Percentiles rank a stretch among this genome's conserved stretches.
These are phyloP conservation scores for Kwoniella sp. DNA, from an alignment of 768 basidiomycete species.

Conservation along the genomic window DNA sequence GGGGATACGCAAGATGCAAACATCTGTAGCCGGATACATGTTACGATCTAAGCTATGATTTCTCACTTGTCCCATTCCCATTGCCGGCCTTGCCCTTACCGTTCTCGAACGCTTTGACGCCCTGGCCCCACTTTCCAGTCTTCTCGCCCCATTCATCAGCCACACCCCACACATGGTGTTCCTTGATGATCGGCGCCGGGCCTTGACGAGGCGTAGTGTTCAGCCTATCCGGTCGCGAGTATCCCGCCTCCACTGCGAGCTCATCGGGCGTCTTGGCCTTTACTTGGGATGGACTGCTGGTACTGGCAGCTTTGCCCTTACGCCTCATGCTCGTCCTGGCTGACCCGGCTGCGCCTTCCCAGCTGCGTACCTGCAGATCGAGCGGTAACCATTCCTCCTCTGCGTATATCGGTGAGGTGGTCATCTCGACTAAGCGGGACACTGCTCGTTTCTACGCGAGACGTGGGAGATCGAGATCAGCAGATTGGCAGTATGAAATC, in stretches of 20 bases:
- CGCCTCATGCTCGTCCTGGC: background rate
- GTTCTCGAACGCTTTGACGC: constrained; percentile 27
- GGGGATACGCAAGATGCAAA: background rate
- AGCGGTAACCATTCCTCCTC: constrained; percentile 46
- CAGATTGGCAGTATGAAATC: background rate
- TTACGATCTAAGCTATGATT: background rate
- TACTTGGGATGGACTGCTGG: background rate
- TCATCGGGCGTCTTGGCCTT: constrained; percentile 16
- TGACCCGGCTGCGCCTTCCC: constrained; percentile 27
- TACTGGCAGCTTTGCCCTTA: background rate
- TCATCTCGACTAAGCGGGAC: constrained; percentile 61
- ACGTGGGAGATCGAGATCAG: too few relatives aligned
- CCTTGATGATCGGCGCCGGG: constrained; percentile 36
- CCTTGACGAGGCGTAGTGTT: background rate
- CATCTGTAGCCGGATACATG: background rate
- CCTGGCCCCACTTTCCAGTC: constrained; percentile 49
- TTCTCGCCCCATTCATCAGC: constrained; percentile 48
- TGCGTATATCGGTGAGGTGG: constrained; percentile 43
- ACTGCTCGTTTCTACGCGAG: constrained; percentile 56
- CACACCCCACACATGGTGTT: constrained; percentile 49
- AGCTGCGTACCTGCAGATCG: constrained; percentile 22
- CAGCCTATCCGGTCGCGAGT: constrained; percentile 24
- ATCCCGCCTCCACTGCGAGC: constrained; percentile 44
- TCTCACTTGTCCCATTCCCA: background rate
- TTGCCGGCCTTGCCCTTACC: background rate